Conservation (phyloP, 148 eudicot species). For the Cornus florida region DNA sequence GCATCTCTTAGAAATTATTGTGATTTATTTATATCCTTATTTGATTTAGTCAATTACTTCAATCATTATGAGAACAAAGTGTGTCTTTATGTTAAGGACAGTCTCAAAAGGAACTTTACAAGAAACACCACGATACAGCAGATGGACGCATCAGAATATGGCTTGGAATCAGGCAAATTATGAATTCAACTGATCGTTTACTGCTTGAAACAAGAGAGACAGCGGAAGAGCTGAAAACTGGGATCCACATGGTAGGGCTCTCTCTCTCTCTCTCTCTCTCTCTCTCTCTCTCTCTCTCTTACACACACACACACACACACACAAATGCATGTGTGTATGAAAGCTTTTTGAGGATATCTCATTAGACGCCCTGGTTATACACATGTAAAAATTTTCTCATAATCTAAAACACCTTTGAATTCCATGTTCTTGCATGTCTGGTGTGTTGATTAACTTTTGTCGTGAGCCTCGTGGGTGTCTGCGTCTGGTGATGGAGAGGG, state of each 20-base stretch:
- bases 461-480: no score
- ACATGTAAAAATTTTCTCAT: not conserved
- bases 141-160: slow-evolving; percentile 85
- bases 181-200: slow-evolving; percentile 84
- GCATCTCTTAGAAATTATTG: not conserved
- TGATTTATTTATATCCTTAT: not conserved
- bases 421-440: not conserved
- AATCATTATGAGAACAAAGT: slow-evolving; percentile 4
- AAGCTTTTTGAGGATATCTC: not conserved
- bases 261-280: slow-evolving; percentile 11
- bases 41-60: not conserved
- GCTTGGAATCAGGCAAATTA: slow-evolving; percentile 90
- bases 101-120: slow-evolving; percentile 73
- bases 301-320: not conserved
- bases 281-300: no score
- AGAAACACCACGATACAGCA: slow-evolving; percentile 76
- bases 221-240: slow-evolving; percentile 71
- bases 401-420: not conserved
- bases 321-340: not conserved
- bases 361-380: not conserved
- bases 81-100: slow-evolving; percentile 34
- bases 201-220: slow-evolving; percentile 67
- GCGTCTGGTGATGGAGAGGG: no score
- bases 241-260: slow-evolving; percentile 81
- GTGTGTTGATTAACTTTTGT: no score